A percentile compares a stretch with the other conserved stretches of the same genome.
These are phyloP conservation scores for Ophiostoma novo-ulmi DNA, from an alignment of 2,329 filamentous ascomycete species.

Conservation along the genomic window DNA sequence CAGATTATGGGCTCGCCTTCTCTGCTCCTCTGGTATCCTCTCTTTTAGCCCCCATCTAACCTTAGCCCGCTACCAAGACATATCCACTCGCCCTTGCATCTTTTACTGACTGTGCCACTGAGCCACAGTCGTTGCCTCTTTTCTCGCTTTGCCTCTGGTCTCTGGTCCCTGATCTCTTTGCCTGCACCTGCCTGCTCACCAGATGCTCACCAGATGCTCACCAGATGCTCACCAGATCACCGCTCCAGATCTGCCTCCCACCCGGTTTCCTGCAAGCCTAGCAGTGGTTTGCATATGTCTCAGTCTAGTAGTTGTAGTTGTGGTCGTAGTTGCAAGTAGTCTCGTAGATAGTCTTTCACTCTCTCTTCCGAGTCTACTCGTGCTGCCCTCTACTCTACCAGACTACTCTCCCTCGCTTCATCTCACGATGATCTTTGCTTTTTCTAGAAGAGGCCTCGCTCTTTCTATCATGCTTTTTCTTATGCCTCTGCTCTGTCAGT, in stretches of 20 bases:
- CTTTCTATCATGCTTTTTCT: neutral
- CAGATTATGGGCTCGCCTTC: neutral
- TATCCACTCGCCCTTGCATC: constrained; percentile 1
- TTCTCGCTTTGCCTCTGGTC: neutral
- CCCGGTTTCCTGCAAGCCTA: constrained; percentile 4
- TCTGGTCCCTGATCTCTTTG: neutral
- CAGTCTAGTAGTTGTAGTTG: neutral
- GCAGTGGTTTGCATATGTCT: constrained; percentile 19
- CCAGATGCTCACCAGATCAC: neutral
- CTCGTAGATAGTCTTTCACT: neutral
- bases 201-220: neutral
- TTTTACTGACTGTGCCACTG: too few species aligned
- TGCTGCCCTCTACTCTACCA: too few species aligned
- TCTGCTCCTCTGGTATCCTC: too few species aligned
- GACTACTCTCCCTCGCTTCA: too few species aligned
- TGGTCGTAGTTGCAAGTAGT: too few species aligned
- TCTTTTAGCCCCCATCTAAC: neutral
- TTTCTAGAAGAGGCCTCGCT: neutral
- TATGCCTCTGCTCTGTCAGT: too few species aligned
- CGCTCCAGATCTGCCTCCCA: neutral
- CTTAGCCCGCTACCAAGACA: neutral
- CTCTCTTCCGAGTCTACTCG: neutral
- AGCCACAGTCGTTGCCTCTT: neutral
- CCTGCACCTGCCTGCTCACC: too few species aligned
- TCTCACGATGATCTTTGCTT: neutral